Evolutionary conservation across 2,329 filamentous ascomycete genomes (phyloP).

Genomic region (Botrytis elliptica): DNA sequence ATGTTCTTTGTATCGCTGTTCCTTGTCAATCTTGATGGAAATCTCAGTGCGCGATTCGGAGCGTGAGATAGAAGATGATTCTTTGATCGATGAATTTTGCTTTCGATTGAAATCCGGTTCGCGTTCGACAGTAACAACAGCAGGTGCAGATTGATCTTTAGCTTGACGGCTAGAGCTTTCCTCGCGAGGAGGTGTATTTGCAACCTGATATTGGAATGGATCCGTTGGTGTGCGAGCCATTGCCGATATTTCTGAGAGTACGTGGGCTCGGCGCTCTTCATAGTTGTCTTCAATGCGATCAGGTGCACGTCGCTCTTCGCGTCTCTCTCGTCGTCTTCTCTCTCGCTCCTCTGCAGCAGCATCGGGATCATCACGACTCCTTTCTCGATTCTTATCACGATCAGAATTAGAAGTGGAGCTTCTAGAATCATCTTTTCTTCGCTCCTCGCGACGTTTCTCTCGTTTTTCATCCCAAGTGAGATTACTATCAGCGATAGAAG

Average conservation of each 20-base stretch:
- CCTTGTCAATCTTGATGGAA: slow-evolving; percentile 20
- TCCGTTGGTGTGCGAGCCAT: slow-evolving; percentile 40
- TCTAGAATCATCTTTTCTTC: slow-evolving; percentile 26
- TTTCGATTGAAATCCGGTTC: slow-evolving; percentile 46
- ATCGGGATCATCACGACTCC: slow-evolving; percentile 34
- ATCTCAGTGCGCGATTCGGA: slow-evolving; percentile 26
- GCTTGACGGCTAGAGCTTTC: slow-evolving; percentile 23
- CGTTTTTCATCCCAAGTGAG: slow-evolving; percentile 14
- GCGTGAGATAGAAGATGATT: slow-evolving; percentile 22
- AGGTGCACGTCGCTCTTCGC: slow-evolving; percentile 34
- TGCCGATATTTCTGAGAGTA: slow-evolving; percentile 34
- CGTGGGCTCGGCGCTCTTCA: slow-evolving; percentile 33
- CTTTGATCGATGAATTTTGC: slow-evolving; percentile 33
- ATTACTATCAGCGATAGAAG: slow-evolving; percentile 24
- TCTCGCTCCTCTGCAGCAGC: slow-evolving; percentile 35
- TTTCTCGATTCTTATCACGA: slow-evolving; percentile 34
- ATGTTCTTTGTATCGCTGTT: slow-evolving; percentile 22
- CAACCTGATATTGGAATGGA: slow-evolving; percentile 59
- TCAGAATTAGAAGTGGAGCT: slow-evolving; percentile 27
- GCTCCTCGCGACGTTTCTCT: slow-evolving; percentile 30
- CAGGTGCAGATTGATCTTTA: slow-evolving; percentile 40
- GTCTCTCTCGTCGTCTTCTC: slow-evolving; percentile 40
- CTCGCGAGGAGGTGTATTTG: slow-evolving; percentile 48
- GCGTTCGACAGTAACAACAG: slow-evolving; percentile 53
- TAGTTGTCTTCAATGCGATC: slow-evolving; percentile 26